Base-by-base conservation (phyloP, 805 yeast genomes). In the Wickerhamiella siamensis region DNA sequence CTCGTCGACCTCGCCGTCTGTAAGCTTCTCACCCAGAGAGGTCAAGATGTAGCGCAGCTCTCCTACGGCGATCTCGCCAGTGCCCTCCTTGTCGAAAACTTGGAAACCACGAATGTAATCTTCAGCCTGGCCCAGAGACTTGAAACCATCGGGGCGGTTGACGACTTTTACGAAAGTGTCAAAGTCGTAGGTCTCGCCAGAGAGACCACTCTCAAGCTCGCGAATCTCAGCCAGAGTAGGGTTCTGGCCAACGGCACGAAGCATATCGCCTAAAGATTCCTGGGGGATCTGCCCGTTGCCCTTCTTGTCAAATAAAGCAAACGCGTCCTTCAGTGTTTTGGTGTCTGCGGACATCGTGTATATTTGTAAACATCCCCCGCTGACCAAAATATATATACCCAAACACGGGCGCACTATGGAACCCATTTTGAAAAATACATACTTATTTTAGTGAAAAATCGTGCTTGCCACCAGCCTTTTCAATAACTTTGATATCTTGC, bases 171-270 rank as follows among this genome's bases (percentile, higher is more conserved):
- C 75, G 62, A 81, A 84, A 14, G 83, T 74, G 45, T 78, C 87
- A 51, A 77, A 84, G 55, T 79, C 83, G 50, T 83, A 60, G 50
- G 51, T 52, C 34, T 59, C 62, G 14, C 55, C 55, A 22, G 56
- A 51, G 17, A 65, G 53, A 33, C 58, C 56, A 40, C 61, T 61
- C 57, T 73, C 75, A 40, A 78, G 62, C 44, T 74, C 77, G 22
- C 73, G 65, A 48, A 86, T 81, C 64, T 86, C 95, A 18, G 87
- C 81, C 55, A 84, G 72, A 3, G 98, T 87, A 49, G 99, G 99
- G 67, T 91, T 91, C 68, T 88, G 97, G 32, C 98, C 99, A 46
- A 91, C 87, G 2, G 98, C 96, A 60, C 99, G 75, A 46, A 91
- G 72, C 52, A 91, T 72, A 58, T 91, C 98, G 29, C 97, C 98